Base-by-base conservation (phyloP, 805 yeast species). In the Clavispora phyllophila region DNA sequence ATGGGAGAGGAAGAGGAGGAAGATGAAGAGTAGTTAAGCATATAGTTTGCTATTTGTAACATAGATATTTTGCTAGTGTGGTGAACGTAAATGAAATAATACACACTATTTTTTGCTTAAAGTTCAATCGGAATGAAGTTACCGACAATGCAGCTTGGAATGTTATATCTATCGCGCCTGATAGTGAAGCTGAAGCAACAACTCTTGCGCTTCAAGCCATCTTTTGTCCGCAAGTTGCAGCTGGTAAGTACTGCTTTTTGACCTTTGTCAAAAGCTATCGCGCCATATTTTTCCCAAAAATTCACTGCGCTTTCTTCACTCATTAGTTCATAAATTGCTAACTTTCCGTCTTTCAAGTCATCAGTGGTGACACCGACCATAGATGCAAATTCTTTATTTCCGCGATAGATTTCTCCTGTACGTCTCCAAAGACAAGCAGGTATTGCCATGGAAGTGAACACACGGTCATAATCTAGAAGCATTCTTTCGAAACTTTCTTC, bases 381-480 rank as follows among this genome's bases (percentile, higher is more conserved):
- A 1, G 90, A 84, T 0, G 97, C 98, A 76, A 91, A 91, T 60
- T 91, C 98, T 59, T 90, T 89, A 62, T 91, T 91, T 0, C 96
- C 98, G 47, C 97, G 66, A 55, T 87, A 91, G 3, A 91, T 91
- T 53, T 91, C 98, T 2, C 98, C 98, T 0, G 98, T 90, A 54
- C 98, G 81, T 59, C 98, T 71, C 97, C 98, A 91, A 23, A 91
- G 71, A 65, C 98, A 91, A 1, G 97, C 96, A 1, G 98, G 98
- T 47, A 91, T 88, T 6, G 97, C 96, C 96, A 91, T 89, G 4
- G 96, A 84, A 0, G 97, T 89, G 66, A 91, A 91, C 3, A 91
- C 96, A 27, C 98, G 73, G 60, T 91, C 98, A 57, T 91, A 89
- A 54, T 91, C 96, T 40, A 91, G 68, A 36, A 91, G 65, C 95